Conservation (phyloP, 2,329 filamentous ascomycete species). For the Leptographium lundbergii region DNA sequence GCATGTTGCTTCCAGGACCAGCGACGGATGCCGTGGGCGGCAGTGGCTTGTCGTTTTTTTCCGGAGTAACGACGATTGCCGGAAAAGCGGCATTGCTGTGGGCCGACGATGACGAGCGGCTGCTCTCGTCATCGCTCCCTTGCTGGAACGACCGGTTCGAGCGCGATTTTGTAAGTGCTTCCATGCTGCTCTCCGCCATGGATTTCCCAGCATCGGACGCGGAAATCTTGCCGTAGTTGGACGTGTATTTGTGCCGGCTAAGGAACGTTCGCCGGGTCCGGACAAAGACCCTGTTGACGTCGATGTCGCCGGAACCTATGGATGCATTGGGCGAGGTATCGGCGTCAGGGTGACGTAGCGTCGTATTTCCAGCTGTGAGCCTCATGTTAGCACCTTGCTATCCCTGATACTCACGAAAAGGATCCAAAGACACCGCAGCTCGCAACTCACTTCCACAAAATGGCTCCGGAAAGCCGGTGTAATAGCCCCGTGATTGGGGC, state of each 20-base stretch:
- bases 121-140: constrained; percentile 24
- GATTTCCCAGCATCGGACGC: constrained; percentile 13
- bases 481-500: constrained; percentile 9
- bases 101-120: constrained; percentile 8
- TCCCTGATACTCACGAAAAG: neutral
- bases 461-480: constrained; percentile 40
- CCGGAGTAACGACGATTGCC: neutral
- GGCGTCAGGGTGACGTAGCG: constrained; percentile 49
- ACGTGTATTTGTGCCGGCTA: constrained; percentile 31
- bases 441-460: constrained; percentile 30
- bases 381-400: neutral
- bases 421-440: constrained; percentile 11
- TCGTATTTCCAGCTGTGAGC: constrained; percentile 38
- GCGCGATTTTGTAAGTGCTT: constrained; percentile 6
- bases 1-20: neutral
- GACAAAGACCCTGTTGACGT: constrained; percentile 26
- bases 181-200: constrained; percentile 4
- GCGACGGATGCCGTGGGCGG: neutral
- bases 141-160: constrained; percentile 17
- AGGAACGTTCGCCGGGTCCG: constrained; percentile 35
- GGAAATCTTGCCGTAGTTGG: constrained; percentile 32
- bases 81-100: neutral
- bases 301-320: constrained; percentile 42
- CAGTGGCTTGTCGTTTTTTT: neutral
- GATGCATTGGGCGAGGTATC: constrained; percentile 42